A percentile compares a stretch with the other conserved stretches of the same genome.
These are phyloP conservation scores for Boechera divaricarpa DNA, from an alignment of 345 rosid species.

Conservation along the genomic window DNA sequence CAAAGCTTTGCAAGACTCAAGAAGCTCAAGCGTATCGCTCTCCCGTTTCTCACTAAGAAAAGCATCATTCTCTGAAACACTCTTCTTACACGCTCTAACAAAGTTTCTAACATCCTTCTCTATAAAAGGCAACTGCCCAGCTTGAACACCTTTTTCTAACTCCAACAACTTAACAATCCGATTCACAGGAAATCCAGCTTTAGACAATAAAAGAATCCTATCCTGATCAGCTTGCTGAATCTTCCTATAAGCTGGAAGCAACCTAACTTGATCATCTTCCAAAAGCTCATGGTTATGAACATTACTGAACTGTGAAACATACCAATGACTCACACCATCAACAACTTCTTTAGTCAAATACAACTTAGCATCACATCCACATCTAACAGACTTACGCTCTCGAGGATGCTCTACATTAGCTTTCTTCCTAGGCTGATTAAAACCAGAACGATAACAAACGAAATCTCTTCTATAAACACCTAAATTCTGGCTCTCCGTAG, in stretches of 20 bases:
- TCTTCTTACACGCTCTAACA: slow-evolving; percentile 82
- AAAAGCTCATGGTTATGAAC: slow-evolving; percentile 92
- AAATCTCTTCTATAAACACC: slow-evolving; percentile 91
- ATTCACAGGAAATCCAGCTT: slow-evolving; percentile 93
- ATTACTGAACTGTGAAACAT: slow-evolving; percentile 89
- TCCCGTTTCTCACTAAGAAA: slow-evolving; percentile 76
- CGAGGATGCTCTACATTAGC: slow-evolving; percentile 89
- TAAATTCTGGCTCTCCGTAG: slow-evolving; percentile 85
- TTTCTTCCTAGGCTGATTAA: slow-evolving; percentile 90
- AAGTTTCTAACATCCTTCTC: slow-evolving; percentile 96
- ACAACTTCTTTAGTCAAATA: slow-evolving; percentile 81
- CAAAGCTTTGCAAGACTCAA: slow-evolving; percentile 75
- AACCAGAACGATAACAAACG: slow-evolving; percentile 95
- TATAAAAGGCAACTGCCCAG: slow-evolving; percentile 86
- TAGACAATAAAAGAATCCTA: slow-evolving; percentile 80
- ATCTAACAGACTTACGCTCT: slow-evolving; percentile 89
- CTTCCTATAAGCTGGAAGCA: slow-evolving; percentile 94
- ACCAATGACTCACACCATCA: slow-evolving; percentile 76
- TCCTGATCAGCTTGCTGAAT: slow-evolving; percentile 89
- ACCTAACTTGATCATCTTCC: slow-evolving; percentile 92
- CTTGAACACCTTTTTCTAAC: slow-evolving; percentile 83
- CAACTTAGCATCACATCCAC: slow-evolving; percentile 93
- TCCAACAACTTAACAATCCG: slow-evolving; percentile 88
- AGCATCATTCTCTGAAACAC: slow-evolving; percentile 88
- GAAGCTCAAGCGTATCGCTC: slow-evolving; percentile 68